Conservation (phyloP, 2,329 filamentous ascomycete species). For the Epichloe elymi region DNA sequence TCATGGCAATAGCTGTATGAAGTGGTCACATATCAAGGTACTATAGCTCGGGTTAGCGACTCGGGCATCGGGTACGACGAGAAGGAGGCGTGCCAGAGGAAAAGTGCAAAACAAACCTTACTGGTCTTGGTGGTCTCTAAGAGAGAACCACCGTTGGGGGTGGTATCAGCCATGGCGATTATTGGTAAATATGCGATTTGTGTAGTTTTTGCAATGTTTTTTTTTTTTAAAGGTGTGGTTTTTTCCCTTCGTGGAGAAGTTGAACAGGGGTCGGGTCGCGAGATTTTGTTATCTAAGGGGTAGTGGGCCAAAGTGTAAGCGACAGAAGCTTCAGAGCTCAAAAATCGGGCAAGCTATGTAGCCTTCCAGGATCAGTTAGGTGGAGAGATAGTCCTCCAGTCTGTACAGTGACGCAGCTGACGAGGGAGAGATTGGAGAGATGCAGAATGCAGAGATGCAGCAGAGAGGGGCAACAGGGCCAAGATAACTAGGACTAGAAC, state of each 20-base stretch:
- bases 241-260: conserved; percentile 1
- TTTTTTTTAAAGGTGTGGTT: neutral
- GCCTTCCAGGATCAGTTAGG: neutral
- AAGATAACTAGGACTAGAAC: conserved; percentile 1
- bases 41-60: neutral
- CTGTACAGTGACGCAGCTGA: neutral
- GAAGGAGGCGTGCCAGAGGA: neutral
- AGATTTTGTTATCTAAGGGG: conserved; percentile 6
- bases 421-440: conserved; percentile 5
- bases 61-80: neutral
- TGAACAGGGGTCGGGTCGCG: conserved; percentile 5
- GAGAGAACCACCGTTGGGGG: conserved; percentile 33
- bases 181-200: neutral
- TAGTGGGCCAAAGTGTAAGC: conserved; percentile 4
- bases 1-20: neutral
- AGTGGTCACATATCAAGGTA: conserved; percentile 4
- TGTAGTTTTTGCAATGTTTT: conserved; percentile 3
- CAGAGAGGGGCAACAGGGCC: neutral
- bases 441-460: conserved; percentile 3
- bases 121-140: conserved; percentile 36
- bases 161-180: conserved; percentile 19
- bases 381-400: conserved; percentile 1
- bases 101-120: conserved; percentile 30
- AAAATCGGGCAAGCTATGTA: conserved; percentile 2
- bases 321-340: conserved; percentile 1